Conservation (phyloP, 2,329 filamentous ascomycete species). For the Paraconiothyrium sp. region DNA sequence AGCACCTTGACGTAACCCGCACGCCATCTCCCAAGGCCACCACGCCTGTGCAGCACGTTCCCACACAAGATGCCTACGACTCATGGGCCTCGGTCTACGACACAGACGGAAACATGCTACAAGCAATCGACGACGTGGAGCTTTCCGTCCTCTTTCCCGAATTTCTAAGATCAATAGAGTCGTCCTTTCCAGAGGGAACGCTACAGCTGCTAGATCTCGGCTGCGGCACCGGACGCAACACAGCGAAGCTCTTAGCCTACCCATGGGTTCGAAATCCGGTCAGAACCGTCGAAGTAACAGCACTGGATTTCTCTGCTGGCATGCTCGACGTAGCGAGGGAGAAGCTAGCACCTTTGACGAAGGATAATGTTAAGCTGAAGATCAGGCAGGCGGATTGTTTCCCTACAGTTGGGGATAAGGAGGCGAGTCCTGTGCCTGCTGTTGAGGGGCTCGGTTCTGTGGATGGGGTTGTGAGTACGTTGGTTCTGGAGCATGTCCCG, state of each 20-base stretch:
- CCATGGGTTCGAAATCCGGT: conserved; percentile 28
- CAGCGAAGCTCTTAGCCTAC: conserved; percentile 59
- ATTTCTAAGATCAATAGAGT: conserved; percentile 52
- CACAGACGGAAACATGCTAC: conserved; percentile 72
- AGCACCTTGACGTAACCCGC: conserved; percentile 23
- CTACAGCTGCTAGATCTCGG: conserved; percentile 68
- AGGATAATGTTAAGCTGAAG: conserved; percentile 21
- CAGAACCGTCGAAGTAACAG: conserved; percentile 54
- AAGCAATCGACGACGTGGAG: conserved; percentile 69
- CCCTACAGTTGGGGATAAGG: conserved; percentile 27
- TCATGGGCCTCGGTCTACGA: conserved; percentile 68
- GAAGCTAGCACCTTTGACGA: conserved; percentile 38
- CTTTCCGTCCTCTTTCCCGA: conserved; percentile 61
- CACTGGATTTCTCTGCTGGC: conserved; percentile 64
- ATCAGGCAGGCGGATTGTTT: conserved; percentile 43
- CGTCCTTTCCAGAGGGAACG: conserved; percentile 19
- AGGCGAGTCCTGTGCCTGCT: conserved; percentile 36
- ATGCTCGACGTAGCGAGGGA: conserved; percentile 66
- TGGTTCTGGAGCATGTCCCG: conserved; percentile 72
- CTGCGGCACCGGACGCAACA: conserved; percentile 73
- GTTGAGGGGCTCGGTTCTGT: conserved; percentile 33
- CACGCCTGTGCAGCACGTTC: conserved; percentile 42
- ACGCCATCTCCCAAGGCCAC: conserved; percentile 24
- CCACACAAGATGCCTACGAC: conserved; percentile 59
- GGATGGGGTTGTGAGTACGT: conserved; percentile 65